Evolutionary conservation across 78 protist species (phyloP), one percentile per base, ranked within the genome.

Genomic region (Chrysochromulina tobinii): DNA sequence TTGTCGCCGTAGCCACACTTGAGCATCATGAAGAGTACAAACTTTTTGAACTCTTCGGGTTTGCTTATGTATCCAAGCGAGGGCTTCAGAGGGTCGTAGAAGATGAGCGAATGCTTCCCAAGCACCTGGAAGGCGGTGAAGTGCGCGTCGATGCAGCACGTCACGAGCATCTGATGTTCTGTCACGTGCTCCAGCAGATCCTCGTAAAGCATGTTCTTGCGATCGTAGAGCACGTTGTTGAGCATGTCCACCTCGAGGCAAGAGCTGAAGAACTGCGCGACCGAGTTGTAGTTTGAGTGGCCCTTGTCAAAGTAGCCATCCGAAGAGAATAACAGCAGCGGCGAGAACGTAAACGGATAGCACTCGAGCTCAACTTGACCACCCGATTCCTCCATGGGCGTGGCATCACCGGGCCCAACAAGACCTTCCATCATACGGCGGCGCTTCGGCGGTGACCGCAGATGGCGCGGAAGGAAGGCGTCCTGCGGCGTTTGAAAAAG

Each of bases 131-230:
- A 17, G 66, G 87, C 87, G 2, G 87, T 79, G 50, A 55, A 51
- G 87, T 79, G 87, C 66, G 59, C 87, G 87, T 79, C 87, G 87
- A 79, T 55, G 87, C 87, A 79, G 87, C 87, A 79, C n/a, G 87
- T 11, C 27, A 79, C 87, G 23, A 79, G 20, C 87, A 79, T 79
- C 38, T 38, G 58, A 25, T 79, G 18, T 27, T 8, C 3, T 27
- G 58, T 55, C 87, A 79, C 87, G 87, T 54, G 57, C 23, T 79
- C 38, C 27, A 79, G 64, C 61, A 79, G 87, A 11, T 79, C 64
- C 64, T 79, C 87, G 87, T 79, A 79, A 25, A 79, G 87, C 87
- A 79, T 55, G 87, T 79, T 79, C 64, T 79, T 79, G 66, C 87
- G 87, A 5, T 79, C 87, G 87, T 79, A 79, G 38, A 79, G 64